A percentile compares a stretch with the other conserved stretches of the same genome.
Conservation (phyloP, 2,329 filamentous ascomycete genomes). For the Botrytis cinerea region DNA sequence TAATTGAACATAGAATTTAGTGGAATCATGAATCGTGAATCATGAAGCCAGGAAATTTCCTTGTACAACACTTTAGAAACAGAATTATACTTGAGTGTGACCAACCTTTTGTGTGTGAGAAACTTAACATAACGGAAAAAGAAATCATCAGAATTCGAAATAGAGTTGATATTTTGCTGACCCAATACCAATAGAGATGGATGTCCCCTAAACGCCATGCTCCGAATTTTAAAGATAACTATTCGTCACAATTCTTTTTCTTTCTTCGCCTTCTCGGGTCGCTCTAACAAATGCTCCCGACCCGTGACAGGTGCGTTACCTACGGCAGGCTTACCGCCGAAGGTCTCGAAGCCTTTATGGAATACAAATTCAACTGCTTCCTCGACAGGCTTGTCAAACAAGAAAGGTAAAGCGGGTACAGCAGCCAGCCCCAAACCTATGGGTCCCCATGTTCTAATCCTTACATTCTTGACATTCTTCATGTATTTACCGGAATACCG, state of each 20-base stretch:
- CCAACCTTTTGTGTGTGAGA: not conserved
- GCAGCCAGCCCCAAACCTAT: conserved; percentile 79
- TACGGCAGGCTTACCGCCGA: conserved; percentile 64
- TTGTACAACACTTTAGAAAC: conserved; percentile 12
- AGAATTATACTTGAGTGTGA: conserved; percentile 13
- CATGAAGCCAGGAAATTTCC: not conserved
- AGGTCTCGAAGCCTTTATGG: conserved; percentile 73
- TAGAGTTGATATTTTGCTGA: conserved; percentile 11
- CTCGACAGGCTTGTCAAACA: conserved; percentile 94
- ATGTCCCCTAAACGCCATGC: conserved; percentile 24
- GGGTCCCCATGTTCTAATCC: conserved; percentile 80
- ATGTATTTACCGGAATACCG: conserved; percentile 84
- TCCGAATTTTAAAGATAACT: conserved; percentile 2
- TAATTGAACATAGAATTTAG: not conserved
- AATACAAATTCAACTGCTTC: conserved; percentile 88
- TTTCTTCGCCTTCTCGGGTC: conserved; percentile 30
- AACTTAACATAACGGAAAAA: not conserved
- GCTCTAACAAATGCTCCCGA: conserved; percentile 49
- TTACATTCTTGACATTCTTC: conserved; percentile 76
- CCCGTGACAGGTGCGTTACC: conserved; percentile 57
- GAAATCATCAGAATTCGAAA: not conserved
- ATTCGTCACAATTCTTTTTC: conserved; percentile 33
- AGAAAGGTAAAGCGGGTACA: conserved; percentile 78
- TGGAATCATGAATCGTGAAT: not conserved
- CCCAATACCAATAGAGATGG: conserved; percentile 16